These are phyloP conservation scores for Irpex rosettiformis DNA, from an alignment of 1,284 basidiomycete species.

Conservation along the genomic window DNA sequence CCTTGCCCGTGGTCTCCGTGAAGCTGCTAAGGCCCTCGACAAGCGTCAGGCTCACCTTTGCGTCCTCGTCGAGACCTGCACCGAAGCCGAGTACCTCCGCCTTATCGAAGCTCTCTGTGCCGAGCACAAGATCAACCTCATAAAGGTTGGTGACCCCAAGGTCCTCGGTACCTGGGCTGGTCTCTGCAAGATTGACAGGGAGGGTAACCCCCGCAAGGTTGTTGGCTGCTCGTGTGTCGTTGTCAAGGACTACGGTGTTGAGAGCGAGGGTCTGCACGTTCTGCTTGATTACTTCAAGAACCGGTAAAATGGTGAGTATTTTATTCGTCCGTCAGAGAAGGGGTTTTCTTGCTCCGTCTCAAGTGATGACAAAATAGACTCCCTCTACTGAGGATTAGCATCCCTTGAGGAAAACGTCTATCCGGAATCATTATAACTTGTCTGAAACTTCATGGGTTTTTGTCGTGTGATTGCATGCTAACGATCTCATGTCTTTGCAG, in stretches of 20 bases:
- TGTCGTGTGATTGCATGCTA: not conserved
- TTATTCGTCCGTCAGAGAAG: not conserved
- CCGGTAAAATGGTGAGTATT: slow-evolving; percentile 53
- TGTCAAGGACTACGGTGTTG: slow-evolving; percentile 96
- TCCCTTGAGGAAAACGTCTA: slow-evolving; percentile 73
- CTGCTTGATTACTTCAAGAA: slow-evolving; percentile 97
- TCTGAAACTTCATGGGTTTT: slow-evolving; percentile 43
- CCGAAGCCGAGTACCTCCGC: slow-evolving; percentile 99
- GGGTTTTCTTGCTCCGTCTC: slow-evolving; percentile 14
- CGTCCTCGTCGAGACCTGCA: slow-evolving; percentile 98
- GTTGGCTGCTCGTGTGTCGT: slow-evolving; percentile 97
- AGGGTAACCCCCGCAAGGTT: slow-evolving; percentile 98
- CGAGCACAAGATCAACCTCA: slow-evolving; percentile 98
- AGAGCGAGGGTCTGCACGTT: slow-evolving; percentile 95
- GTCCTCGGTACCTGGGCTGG: slow-evolving; percentile 98
- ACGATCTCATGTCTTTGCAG: not conserved
- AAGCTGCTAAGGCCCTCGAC: slow-evolving; percentile 98
- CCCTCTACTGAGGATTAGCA: slow-evolving; percentile 72
- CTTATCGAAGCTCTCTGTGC: slow-evolving; percentile 99
- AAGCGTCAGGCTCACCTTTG: slow-evolving; percentile 98
- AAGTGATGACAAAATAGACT: slow-evolving; percentile 80
- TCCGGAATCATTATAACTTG: slow-evolving; percentile 79
- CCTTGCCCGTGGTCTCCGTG: slow-evolving; percentile 96
- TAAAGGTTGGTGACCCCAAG: slow-evolving; percentile 98
- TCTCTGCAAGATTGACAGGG: slow-evolving; percentile 98